Evolutionary conservation across 106 monocot genomes (phyloP), one percentile per base, ranked within the genome.

Genomic region (Dendrobium chrysotoxum): DNA sequence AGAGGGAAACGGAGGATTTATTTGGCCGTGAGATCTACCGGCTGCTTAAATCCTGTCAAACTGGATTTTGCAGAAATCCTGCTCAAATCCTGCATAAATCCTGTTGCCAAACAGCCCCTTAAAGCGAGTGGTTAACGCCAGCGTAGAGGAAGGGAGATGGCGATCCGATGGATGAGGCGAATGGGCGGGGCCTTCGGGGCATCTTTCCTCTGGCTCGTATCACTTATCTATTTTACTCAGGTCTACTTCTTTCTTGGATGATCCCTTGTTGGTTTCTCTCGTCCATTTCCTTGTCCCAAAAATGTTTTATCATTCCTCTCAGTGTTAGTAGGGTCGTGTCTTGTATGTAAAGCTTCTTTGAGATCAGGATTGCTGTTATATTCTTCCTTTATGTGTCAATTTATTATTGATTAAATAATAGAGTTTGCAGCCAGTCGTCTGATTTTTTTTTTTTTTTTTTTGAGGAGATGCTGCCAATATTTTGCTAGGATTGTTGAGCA

Each of bases 181-280:
- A 89, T 94, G 91, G 81, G 75, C 45, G 66, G 58, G 13, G 83
- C 81, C 75, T 85, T 94, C 44, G 94, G 91, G 28, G 79, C 85
- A 10, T 76, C 91, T 17, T 91, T 94, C 77, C 78, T 94, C 7
- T 89, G 91, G 91, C 79, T 94, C 79, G 91, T 94, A 61, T 79
- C 65, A 77, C 82, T 91, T 58, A 82, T 94, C 82, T 94, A 94
- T 83, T 94, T 94, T 86, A 91, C 91, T 42, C 94, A 94, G 94
- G 94, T 94, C 26, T 8, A 42, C 8, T 65, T 31, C 70, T 41
- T 18, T 42, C 16, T 28, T 66, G 26, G 5, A 26, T 66, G 18
- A 66, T 66, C 25, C 25, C 26, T 66, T 7, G 20, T 45, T 50
- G 9, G 15, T 42, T 16, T 38, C 10, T 41, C 5, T 40, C 28